Evolutionary conservation across 768 basidiomycete genomes (phyloP).

Genomic region (Neoboletus subvelutipes): DNA sequence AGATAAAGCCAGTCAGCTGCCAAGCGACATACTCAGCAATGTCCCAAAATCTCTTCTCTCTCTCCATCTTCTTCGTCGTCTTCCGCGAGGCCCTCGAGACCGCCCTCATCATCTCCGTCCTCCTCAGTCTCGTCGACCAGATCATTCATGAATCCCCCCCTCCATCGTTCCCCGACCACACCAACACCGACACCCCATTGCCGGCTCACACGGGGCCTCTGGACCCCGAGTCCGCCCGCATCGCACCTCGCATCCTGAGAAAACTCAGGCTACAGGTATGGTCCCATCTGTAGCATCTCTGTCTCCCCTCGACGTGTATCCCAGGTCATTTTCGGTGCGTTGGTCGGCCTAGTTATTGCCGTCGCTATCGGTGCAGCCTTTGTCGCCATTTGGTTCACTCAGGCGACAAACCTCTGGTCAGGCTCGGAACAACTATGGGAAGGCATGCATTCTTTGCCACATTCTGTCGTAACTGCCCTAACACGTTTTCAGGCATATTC

Average conservation of each 20-base stretch:
- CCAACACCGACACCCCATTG: background rate
- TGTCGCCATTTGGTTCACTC: conserved; percentile 94
- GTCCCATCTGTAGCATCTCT: background rate
- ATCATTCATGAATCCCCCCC: conserved; percentile 43
- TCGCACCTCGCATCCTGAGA: conserved; percentile 50
- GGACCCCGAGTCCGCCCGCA: conserved; percentile 20
- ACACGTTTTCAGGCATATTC: conserved; percentile 52
- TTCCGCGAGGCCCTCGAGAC: conserved; percentile 95
- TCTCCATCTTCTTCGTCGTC: conserved; percentile 95
- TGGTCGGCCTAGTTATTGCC: conserved; percentile 73
- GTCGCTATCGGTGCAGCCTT: conserved; percentile 87
- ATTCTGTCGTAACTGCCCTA: background rate
- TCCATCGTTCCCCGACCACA: background rate
- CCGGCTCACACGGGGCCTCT: background rate
- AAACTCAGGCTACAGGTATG: conserved; percentile 69
- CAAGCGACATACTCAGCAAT: conserved; percentile 2
- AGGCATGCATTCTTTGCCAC: conserved; percentile 43
- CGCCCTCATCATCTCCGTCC: conserved; percentile 87
- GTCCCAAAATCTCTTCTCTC: conserved; percentile 65
- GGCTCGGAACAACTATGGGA: conserved; percentile 92
- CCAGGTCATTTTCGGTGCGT: conserved; percentile 76
- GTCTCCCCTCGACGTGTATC: background rate
- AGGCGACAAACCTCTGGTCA: conserved; percentile 79
- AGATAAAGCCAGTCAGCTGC: conserved; percentile 1
- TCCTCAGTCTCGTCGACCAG: conserved; percentile 90